Conservation (phyloP, 345 rosid species). For the Aegle marmelos region DNA sequence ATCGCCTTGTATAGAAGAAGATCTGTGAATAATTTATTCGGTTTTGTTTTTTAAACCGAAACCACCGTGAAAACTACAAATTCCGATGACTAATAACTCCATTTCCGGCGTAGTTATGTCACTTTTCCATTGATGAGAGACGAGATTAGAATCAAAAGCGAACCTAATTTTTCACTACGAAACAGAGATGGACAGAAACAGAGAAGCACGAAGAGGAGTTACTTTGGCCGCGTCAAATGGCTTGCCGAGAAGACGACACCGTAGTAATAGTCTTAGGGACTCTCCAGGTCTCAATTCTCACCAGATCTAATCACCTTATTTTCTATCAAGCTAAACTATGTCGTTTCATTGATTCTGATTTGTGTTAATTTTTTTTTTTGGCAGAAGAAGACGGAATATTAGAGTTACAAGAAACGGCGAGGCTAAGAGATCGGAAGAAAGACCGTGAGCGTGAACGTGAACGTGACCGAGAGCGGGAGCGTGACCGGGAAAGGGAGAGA, state of each 20-base stretch:
- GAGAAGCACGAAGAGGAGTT: conserved; percentile 78
- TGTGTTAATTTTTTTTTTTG: neutral
- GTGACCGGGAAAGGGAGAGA: conserved; percentile 70
- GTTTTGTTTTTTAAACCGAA: conserved; percentile 9
- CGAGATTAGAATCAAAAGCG: conserved; percentile 11
- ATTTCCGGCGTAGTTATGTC: conserved; percentile 32
- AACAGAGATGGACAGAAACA: conserved; percentile 73
- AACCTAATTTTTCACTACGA: conserved; percentile 23
- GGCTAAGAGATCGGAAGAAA: conserved; percentile 88
- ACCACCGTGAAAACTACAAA: neutral
- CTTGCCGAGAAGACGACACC: conserved; percentile 68
- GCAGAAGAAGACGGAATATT: conserved; percentile 78
- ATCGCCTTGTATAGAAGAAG: conserved; percentile 13
- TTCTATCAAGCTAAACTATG: neutral
- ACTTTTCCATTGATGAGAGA: conserved; percentile 47
- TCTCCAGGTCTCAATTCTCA: conserved; percentile 63
- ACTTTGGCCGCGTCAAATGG: conserved; percentile 70
- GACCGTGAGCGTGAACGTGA: conserved; percentile 78
- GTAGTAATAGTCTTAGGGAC: conserved; percentile 74
- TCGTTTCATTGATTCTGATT: conserved; percentile 1
- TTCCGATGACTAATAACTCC: conserved; percentile 14
- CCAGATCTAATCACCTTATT: conserved; percentile 37
- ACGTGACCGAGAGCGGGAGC: conserved; percentile 58
- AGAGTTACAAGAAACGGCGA: conserved; percentile 75
- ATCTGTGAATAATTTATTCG: conserved; percentile 16